Percentiles rank a stretch among this genome's conserved stretches.
These are phyloP conservation scores for Arabidopsis arenosa DNA, from an alignment of 345 rosid genomes.

Conservation along the genomic window DNA sequence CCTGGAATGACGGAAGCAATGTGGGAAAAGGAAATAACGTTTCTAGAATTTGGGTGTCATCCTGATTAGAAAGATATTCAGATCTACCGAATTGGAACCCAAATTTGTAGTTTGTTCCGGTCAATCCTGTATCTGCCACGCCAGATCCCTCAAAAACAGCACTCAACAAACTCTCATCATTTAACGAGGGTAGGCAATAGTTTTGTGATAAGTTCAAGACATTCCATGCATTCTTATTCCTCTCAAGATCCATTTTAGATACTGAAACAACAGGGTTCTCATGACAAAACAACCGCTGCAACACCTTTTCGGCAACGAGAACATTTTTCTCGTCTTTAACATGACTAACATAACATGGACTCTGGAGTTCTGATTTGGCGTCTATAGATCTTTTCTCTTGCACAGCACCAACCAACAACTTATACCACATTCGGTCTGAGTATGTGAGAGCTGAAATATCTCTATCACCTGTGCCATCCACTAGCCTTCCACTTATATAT, in stretches of 20 bases:
- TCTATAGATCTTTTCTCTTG: slow-evolving; percentile 50
- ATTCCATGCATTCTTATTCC: slow-evolving; percentile 57
- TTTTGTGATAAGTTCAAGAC: slow-evolving; percentile 63
- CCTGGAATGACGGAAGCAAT: slow-evolving; percentile 87
- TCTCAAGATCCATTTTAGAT: slow-evolving; percentile 59
- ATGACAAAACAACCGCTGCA: slow-evolving; percentile 62
- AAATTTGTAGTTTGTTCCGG: slow-evolving; percentile 72
- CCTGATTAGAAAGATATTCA: slow-evolving; percentile 63
- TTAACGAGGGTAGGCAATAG: slow-evolving; percentile 73
- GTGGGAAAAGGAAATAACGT: slow-evolving; percentile 91
- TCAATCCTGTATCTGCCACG: slow-evolving; percentile 42
- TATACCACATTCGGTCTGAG: slow-evolving; percentile 66
- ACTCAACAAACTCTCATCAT: slow-evolving; percentile 69
- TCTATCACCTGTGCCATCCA: slow-evolving; percentile 44
- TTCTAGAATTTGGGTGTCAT: slow-evolving; percentile 66
- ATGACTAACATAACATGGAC: slow-evolving; percentile 42
- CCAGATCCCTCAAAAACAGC: slow-evolving; percentile 61
- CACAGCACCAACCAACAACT: slow-evolving; percentile 57
- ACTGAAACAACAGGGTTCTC: slow-evolving; percentile 79
- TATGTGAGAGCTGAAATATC: slow-evolving; percentile 44
- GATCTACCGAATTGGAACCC: slow-evolving; percentile 76
- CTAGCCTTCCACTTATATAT: slow-evolving; percentile 36
- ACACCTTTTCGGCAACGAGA: slow-evolving; percentile 41
- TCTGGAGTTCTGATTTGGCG: slow-evolving; percentile 44
- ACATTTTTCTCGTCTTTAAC: slow-evolving; percentile 32